Evolutionary conservation across 768 basidiomycete species (phyloP).

Genomic region (Lactarius trivialis): DNA sequence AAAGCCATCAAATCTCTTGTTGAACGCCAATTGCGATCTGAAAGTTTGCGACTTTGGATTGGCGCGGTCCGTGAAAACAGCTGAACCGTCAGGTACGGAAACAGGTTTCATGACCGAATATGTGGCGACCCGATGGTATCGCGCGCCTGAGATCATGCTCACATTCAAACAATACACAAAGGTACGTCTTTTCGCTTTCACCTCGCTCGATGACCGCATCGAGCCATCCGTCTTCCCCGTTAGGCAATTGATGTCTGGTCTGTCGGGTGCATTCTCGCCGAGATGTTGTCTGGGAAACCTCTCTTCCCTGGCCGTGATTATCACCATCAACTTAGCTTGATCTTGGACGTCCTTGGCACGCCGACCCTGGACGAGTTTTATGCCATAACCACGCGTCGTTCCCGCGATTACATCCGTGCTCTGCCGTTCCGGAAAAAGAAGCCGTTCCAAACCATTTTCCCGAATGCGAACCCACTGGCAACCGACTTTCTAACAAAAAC

Average conservation of each 20-base stretch:
- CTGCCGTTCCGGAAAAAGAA: slow-evolving; percentile 87
- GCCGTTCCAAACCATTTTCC: slow-evolving; percentile 81
- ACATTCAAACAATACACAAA: slow-evolving; percentile 99
- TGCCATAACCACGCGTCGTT: slow-evolving; percentile 86
- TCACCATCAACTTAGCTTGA: slow-evolving; percentile 92
- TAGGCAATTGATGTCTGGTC: slow-evolving; percentile 88
- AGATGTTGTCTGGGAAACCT: slow-evolving; percentile 96
- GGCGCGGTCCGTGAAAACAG: slow-evolving; percentile 82
- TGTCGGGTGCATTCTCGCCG: slow-evolving; percentile 83
- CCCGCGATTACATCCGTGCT: slow-evolving; percentile 91
- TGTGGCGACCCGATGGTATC: slow-evolving; percentile 98
- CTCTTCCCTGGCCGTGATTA: slow-evolving; percentile 96
- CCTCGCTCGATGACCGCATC: slow-evolving; percentile 30
- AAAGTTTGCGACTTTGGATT: slow-evolving; percentile 96
- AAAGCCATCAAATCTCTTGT: slow-evolving; percentile 94
- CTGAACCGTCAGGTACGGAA: slow-evolving; percentile 77
- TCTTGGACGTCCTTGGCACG: slow-evolving; percentile 94
- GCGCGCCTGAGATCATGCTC: slow-evolving; percentile 98
- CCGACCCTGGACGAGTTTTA: slow-evolving; percentile 97
- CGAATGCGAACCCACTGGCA: slow-evolving; percentile 79
- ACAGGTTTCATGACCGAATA: slow-evolving; percentile 95
- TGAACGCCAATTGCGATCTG: slow-evolving; percentile 95
- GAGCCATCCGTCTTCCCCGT: slow-evolving; percentile 25
- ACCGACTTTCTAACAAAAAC: slow-evolving; percentile 78
- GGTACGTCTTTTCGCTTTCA: slow-evolving; percentile 43